Evolutionary conservation across 2,329 filamentous ascomycete species (phyloP), one percentile per base, ranked within the genome.

Genomic region (Lasiodiplodia hormozganensis): DNA sequence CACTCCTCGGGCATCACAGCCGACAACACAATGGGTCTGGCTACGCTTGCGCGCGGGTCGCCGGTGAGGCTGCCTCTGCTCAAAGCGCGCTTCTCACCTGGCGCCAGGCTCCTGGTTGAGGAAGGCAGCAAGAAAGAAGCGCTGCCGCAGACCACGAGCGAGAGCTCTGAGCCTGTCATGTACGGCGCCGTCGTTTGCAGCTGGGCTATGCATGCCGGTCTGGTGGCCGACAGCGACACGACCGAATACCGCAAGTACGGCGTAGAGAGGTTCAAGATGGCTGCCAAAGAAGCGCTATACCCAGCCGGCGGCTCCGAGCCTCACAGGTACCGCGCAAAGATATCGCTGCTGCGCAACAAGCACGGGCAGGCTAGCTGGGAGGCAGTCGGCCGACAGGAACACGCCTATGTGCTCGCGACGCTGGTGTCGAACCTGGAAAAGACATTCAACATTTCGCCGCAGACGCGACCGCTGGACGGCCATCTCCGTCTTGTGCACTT

Each of bases 171-270:
- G 0, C 76, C 77, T 0, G 73, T 73, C 0, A 74, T 86, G 2
- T 87, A 91, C 74, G 94, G 93, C 31, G 91, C 91, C 28, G 93
- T 97, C 25, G 94, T 98, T 2, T 90, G 90, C 54, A 96, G 92
- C 78, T 97, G 96, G 86, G 95, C 92, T 23, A 89, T 98, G 75
- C 95, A 98, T 76, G 92, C 94, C 36, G 89, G 90, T 52, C 85
- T 98, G 3, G 93, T 98, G 25, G 94, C 92, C 73, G 94, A 97
- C 81, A 96, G 92, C 78, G 95, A 98, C 78, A 96, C 94, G 0
- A 83, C 87, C 0, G 90, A 89, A 71, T 95, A 95, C 79, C 90
- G 95, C 70, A 87, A 88, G 72, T 90, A 91, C 74, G 95, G 95
- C 14, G 84, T 85, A 38, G 88, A 91, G 76, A 87, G 95, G 23